Evolutionary conservation across 2,329 filamentous ascomycete genomes (phyloP), one percentile per base, ranked within the genome.

Genomic region (Botryotinia globosa): DNA sequence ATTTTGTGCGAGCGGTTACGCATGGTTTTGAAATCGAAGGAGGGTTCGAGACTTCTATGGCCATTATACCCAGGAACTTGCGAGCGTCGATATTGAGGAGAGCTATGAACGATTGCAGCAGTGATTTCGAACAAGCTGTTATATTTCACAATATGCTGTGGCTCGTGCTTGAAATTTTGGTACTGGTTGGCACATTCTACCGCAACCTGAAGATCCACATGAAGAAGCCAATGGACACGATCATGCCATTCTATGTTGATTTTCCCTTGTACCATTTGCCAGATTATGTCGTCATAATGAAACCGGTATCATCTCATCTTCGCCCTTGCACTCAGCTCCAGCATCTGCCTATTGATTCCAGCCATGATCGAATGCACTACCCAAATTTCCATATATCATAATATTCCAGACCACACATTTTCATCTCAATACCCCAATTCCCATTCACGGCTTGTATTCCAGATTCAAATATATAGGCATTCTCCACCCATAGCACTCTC

Each of bases 61-160:
- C 34, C 22, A 56, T 56, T 32, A 44, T 56, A 44, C 37, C 48
- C 51, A 68, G 65, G 48, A 67, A 68, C 37, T 68, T 42, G 65
- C 65, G 65, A 67, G 10, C 18, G 18, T 56, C 48, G 48, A 44
- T 10, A 44, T 42, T 68, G 48, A 48, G 65, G 37, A 68, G 39
- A 51, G 48, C 34, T 37, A 68, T 32, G 37, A 18, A 56, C 48
- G 51, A 56, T 44, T 56, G 34, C 48, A 68, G 48, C 48, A 44
- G 65, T 68, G 65, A 68, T 68, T 32, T 68, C 39, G 65, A 68
- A 56, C 48, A 68, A 68, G 65, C 51, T 56, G 48, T 68, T 56
- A 44, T 32, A 42, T 20, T 56, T 68, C 48, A 56, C 48, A 56
- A 68, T 68, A 42, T 56, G 34, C 48, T 44, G n/a, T 68, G 48